A percentile compares a stretch with the other conserved stretches of the same genome.
phyloP scores from a whole-genome alignment of 208 protist genomes.

The Vickermania spadyakhi region DNA sequence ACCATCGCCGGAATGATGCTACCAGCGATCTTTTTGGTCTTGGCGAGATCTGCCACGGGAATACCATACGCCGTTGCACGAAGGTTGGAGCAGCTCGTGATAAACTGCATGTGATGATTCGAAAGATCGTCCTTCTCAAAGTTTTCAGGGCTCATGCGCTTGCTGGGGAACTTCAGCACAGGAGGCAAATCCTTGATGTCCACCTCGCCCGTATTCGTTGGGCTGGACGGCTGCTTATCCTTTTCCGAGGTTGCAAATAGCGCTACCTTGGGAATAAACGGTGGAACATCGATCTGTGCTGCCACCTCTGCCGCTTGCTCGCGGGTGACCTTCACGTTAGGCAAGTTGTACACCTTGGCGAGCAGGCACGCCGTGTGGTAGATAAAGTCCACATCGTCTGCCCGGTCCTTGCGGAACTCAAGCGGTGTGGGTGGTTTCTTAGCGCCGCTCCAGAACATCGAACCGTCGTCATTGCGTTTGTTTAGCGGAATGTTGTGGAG shows the following conservation, averaged over 20 bases:
- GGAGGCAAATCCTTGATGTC: conserved; percentile 35
- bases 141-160: conserved; percentile 44
- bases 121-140: conserved; percentile 95
- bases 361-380: conserved; percentile 73
- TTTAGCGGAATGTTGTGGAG: conserved; percentile 98
- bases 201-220: conserved; percentile 24
- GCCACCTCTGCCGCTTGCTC: conserved; percentile 38
- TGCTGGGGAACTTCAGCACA: conserved; percentile 19
- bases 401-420: conserved; percentile 37
- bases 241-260: conserved; percentile 71
- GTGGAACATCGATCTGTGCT: conserved; percentile 22
- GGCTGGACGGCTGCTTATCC: conserved; percentile 24
- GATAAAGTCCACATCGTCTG: conserved; percentile 64
- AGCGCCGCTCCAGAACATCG: conserved; percentile 89
- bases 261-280: conserved; percentile 61
- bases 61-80: conserved; percentile 92
- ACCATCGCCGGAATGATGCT: conserved; percentile 99
- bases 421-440: conserved; percentile 86
- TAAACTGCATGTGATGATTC: conserved; percentile 93
- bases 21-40: conserved; percentile 91
- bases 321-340: conserved; percentile 17
- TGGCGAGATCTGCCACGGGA: conserved; percentile 53
- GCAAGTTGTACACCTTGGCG: conserved; percentile 52
- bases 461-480: conserved; percentile 84
- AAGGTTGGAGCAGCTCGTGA: conserved; percentile 88